Evolutionary conservation across 139 green algal species (phyloP).

Genomic region (Coelastrella sp.): DNA sequence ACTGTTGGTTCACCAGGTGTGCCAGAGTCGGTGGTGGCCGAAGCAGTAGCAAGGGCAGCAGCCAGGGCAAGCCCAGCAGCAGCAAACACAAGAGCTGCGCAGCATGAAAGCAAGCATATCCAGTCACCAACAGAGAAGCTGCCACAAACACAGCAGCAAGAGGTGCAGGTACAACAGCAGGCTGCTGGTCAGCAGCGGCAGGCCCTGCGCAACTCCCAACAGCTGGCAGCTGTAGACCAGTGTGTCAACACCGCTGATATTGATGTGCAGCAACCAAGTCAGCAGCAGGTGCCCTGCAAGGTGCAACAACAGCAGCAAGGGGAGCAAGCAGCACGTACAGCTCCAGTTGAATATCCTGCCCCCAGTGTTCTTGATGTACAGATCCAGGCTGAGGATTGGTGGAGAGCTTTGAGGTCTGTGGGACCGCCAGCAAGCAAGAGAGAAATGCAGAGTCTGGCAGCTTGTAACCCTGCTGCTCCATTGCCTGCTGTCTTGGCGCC

Average conservation of each 20-base stretch:
- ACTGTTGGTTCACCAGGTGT: neutral
- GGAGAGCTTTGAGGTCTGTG: conserved; percentile 60
- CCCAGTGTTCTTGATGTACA: neutral
- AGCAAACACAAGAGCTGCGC: neutral
- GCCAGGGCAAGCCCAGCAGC: neutral
- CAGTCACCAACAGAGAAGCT: neutral
- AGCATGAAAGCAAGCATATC: neutral
- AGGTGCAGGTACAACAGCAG: conserved; percentile 31
- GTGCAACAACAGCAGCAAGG: neutral
- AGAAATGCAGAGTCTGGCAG: conserved; percentile 47
- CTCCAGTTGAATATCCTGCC: neutral
- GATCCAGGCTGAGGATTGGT: conserved; percentile 62
- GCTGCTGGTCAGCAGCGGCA: neutral
- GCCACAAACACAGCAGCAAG: neutral
- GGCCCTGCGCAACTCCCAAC: neutral
- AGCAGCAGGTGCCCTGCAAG: neutral
- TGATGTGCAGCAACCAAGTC: neutral
- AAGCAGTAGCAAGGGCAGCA: neutral
- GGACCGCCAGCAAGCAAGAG: conserved; percentile 67
- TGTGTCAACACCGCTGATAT: too few relatives aligned
- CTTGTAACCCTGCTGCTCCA: conserved; percentile 14
- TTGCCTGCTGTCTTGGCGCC: conserved; percentile 8
- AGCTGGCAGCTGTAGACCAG: neutral
- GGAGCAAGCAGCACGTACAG: neutral
- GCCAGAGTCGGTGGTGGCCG: neutral